Evolutionary conservation across 1,284 basidiomycete genomes (phyloP), one percentile per base, ranked within the genome.

Genomic region (Papiliotrema laurentii): DNA sequence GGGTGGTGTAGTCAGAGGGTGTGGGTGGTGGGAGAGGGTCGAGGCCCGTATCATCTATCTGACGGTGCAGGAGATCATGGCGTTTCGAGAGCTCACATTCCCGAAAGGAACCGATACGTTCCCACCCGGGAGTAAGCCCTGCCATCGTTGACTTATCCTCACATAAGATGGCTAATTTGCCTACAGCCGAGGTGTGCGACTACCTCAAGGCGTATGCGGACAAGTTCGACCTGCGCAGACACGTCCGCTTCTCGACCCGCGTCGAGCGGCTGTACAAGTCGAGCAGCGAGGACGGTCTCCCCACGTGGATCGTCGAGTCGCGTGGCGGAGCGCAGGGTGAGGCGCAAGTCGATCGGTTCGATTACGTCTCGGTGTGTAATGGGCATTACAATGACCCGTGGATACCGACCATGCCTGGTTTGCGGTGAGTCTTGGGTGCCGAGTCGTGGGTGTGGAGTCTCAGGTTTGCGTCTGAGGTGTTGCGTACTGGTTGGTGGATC

Each of bases 311-410:
- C 36, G 56, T 66, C 22, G 61, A 66, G 30, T 50, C 53, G n/a
- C 14, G 22, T 22, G 24, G 42, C 28, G 16, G 19, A 22, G 25
- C n/a, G n/a, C n/a, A n/a, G n/a, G n/a, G 44, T 30, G 21, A 30
- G 22, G 39, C 40, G 19, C 42, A 21, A 31, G 34, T 5, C 3
- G 64, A 68, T 2, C 54, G 58, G 40, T 72, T 64, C 46, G 67
- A 73, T 47, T 64, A 53, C 26, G 68, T 75, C 5, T 60, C 63
- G 11, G 52, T 77, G 16, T 69, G 74, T 0, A 76, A 75, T 45
- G 79, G 79, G 0, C 73, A 79, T 49, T 80, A 79, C 56, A 69
- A 66, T 27, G 72, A 75, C 44, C 75, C 77, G 0, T 76, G 66
- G 51, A 68, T 80, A 11, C 78, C 79, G 0, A 55, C 48, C 5